Evolutionary conservation across 2,329 filamentous ascomycete genomes (phyloP), one percentile per base, ranked within the genome.

Genomic region (Fusarium fracticaudum): DNA sequence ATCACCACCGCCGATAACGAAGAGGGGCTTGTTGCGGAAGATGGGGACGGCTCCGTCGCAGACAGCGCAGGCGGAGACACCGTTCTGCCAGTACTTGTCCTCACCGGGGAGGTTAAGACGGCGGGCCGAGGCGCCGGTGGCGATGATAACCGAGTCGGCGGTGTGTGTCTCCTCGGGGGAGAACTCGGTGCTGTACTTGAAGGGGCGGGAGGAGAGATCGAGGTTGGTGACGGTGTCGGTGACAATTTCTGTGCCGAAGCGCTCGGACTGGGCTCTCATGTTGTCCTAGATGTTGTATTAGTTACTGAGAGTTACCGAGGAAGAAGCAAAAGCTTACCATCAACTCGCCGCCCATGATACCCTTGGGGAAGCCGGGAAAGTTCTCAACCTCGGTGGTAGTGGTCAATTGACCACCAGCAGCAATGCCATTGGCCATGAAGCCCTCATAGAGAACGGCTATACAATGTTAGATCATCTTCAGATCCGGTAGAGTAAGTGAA

Each of bases 331-430:
- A 22, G 79, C 87, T 63, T 75, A 91, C 89, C 96, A 99, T 99
- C 76, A 99, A 87, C 80, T 94, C 92, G 64, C 89, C 85, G 76
- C 96, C 96, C 85, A 94, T 93, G 82, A 99, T 95, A 73, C 92
- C 93, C 79, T 94, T 90, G 80, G 94, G 93, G 86, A 98, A 99
- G 54, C 96, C 96, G 33, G 96, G 96, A 85, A 93, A 99, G 89
- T 99, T 99, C 88, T 99, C 96, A 69, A 99, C 91, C 77, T 99
- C 97, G 80, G 97, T 98, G 63, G 96, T 99, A 33, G 97, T 99
- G 63, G 97, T 99, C 77, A 99, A 89, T 88, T 99, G 96, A 66
- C 96, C 96, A 77, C 96, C 96, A 50, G 96, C 94, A 12, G 96
- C 96, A 79, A 97, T 97, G 80, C 96, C 96, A 81, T 98, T 96